Evolutionary conservation across 148 eudicot species (phyloP).

Genomic region (Diospyros lotus): DNA sequence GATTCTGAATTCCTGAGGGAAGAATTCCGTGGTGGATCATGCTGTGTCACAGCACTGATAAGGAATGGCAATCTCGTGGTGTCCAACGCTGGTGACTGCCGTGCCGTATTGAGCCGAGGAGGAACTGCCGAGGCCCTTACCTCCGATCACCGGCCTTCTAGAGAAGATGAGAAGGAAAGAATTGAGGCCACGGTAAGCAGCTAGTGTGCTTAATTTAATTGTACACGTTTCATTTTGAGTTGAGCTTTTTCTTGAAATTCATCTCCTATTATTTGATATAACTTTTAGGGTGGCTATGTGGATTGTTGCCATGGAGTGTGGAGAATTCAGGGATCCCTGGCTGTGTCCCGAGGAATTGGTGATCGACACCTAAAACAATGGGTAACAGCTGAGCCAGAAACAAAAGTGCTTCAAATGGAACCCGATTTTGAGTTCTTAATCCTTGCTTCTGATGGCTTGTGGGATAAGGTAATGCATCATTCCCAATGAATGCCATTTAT

Average conservation of each 20-base stretch:
- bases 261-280: constrained; percentile 2
- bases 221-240: background rate
- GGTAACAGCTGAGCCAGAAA: constrained; percentile 80
- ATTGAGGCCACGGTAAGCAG: constrained; percentile 57
- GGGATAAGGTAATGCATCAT: constrained; percentile 63
- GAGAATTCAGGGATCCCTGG: constrained; percentile 82
- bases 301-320: constrained; percentile 75
- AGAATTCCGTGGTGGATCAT: constrained; percentile 60
- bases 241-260: background rate
- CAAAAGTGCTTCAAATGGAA: constrained; percentile 34
- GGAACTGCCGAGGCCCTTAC: constrained; percentile 83
- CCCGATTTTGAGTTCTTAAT: constrained; percentile 61
- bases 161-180: constrained; percentile 69
- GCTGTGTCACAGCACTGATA: constrained; percentile 80
- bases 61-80: constrained; percentile 62
- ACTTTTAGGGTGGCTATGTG: constrained; percentile 70
- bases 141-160: constrained; percentile 69
- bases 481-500: background rate
- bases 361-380: constrained; percentile 70
- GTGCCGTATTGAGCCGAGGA: constrained; percentile 74
- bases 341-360: constrained; percentile 85
- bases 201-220: background rate
- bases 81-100: constrained; percentile 93
- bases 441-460: constrained; percentile 88
- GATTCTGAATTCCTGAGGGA: constrained; percentile 60